Conservation (phyloP, 371 early-diverging fungal species). For the Mortierella sp. region DNA sequence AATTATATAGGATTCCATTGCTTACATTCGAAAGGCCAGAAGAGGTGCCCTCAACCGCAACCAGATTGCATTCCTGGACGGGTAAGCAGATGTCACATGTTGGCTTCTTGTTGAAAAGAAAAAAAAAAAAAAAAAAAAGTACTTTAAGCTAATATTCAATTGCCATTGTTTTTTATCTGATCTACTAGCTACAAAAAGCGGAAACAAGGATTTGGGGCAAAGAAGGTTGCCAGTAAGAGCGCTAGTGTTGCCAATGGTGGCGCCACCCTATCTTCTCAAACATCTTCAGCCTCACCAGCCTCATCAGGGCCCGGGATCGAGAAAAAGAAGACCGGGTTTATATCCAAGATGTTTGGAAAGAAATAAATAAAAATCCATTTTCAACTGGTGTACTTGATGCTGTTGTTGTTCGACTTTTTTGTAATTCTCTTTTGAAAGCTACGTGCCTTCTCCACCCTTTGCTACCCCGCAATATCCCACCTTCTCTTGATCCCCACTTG, state of each 20-base stretch:
- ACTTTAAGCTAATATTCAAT: not conserved
- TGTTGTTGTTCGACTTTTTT: not conserved
- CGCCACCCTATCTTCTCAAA: not conserved
- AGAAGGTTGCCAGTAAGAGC: constrained; percentile 1
- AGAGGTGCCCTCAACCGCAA: constrained; percentile 77
- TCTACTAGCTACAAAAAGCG: constrained; percentile 46
- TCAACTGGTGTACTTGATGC: not conserved
- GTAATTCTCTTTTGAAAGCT: not conserved
- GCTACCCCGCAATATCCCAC: constrained; percentile 1
- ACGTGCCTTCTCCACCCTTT: not conserved
- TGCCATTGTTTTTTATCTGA: not conserved
- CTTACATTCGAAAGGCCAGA: constrained; percentile 67
- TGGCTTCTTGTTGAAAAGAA: not conserved
- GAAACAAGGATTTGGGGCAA: constrained; percentile 53
- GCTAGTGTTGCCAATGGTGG: not conserved
- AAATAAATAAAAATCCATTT: constrained; percentile 14
- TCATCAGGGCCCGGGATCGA: constrained; percentile 37
- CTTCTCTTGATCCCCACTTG: not conserved
- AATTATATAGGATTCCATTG: constrained; percentile 68
- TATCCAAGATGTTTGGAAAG: constrained; percentile 53
- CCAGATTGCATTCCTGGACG: constrained; percentile 70
- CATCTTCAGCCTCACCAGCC: constrained; percentile 11
- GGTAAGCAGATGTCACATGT: constrained; percentile 29
- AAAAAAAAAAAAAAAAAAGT: not conserved
- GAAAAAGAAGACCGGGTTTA: constrained; percentile 54